phyloP scores from a whole-genome alignment of 495 filamentous ascomycete genomes.

The Astrothelium macrocarpum region DNA sequence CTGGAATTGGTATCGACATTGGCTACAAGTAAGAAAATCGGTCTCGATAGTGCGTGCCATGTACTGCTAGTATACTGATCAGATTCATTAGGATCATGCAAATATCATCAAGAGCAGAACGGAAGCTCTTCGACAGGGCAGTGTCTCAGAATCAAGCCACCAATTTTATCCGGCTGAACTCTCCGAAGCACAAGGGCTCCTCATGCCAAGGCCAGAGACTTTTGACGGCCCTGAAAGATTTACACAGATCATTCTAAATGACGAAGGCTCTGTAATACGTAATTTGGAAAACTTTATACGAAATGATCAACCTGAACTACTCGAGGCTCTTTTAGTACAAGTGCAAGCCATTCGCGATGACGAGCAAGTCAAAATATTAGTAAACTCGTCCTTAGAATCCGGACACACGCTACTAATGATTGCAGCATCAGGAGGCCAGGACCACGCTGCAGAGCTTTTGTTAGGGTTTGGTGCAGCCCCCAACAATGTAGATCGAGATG shows the following conservation, averaged over 20 bases:
- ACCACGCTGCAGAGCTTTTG: neutral
- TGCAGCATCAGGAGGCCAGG: neutral
- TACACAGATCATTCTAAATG: neutral
- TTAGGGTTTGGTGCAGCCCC: neutral
- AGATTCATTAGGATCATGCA: neutral
- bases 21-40: neutral
- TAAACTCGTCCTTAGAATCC: neutral
- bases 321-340: neutral
- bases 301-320: neutral
- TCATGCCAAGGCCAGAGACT: neutral
- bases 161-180: neutral
- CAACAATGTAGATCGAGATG: neutral
- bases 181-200: neutral
- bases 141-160: neutral
- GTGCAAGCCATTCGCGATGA: neutral
- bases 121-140: neutral
- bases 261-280: neutral
- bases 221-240: neutral
- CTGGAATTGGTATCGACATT: conserved; percentile 9
- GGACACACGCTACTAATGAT: neutral
- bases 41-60: neutral
- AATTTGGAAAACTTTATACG: neutral
- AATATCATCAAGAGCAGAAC: neutral
- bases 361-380: neutral
- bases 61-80: neutral